Base-by-base conservation (phyloP, 1,284 basidiomycete genomes). In the Xanthoconium separans region DNA sequence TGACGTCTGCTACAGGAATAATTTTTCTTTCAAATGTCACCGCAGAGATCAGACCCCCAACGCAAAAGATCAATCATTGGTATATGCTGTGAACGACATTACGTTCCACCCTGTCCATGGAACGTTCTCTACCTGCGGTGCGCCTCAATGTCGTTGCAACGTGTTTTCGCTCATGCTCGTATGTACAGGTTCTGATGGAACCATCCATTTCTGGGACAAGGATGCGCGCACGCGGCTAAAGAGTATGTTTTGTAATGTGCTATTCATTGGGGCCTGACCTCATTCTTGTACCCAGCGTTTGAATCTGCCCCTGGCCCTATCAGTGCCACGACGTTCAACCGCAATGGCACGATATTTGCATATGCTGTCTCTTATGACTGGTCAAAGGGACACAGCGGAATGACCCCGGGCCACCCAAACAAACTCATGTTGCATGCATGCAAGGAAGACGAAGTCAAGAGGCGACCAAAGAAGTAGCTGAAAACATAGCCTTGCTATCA, bases 11-110 rank as follows among this genome's bases (percentile, higher is more conserved):
- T 48, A 24, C 58, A 91, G 87, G 54, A 82, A 85, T 69, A 96
- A 96, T 74, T 97, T 96, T 70, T 94, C 92, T 0, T 98, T 98
- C 82, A 96, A 95, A 66, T 98, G 95, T 66, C 95, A 98, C 70
- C 91, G 95, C 40, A 84, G 84, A 50, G 92, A 95, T 59, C 75
- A 80, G 52, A 68, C 75, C 2, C 82, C 85, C 5, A 81, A 77
- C 41, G 63, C 79, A 43, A 89, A 90, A 66, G 86, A 91, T 57
- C 85, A 91, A 61, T 85, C 89, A 0, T 76, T 94, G 46, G 89
- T 98, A 15, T 98, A 84, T 67, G 83, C 95, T 1, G 94, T 98
- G 54, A 98, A 99, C 65, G 89, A 91, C 54, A 90, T 93, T 64
- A 83, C 85, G 1, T 98, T 98, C 81, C 94, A 98, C 69, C 92